Conservation (phyloP, 345 rosid species). For the Rubroshorea leprosula region DNA sequence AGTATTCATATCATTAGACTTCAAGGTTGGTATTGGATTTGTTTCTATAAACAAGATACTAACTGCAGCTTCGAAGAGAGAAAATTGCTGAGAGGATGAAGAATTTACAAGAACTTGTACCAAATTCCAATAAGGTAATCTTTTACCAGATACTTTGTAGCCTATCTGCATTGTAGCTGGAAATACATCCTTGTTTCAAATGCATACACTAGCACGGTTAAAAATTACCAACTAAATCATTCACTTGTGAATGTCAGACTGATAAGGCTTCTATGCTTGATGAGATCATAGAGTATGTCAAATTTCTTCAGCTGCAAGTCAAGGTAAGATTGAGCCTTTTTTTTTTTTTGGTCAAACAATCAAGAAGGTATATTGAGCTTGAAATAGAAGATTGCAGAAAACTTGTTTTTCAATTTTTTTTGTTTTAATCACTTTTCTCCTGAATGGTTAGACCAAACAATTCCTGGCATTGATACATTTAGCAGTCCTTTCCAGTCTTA, state of each 20-base stretch:
- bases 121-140: constrained; percentile 51
- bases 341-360: background rate
- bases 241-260: constrained; percentile 34
- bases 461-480: too few species aligned
- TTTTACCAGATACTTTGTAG: constrained; percentile 3
- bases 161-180: background rate
- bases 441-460: too few species aligned
- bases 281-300: constrained; percentile 59
- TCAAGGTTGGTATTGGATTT: background rate
- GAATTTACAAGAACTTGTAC: constrained; percentile 57
- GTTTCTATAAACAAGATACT: background rate
- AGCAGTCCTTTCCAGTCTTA: too few species aligned
- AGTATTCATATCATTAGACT: background rate
- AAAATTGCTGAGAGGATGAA: constrained; percentile 64
- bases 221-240: background rate
- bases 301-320: constrained; percentile 64
- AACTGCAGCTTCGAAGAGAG: constrained; percentile 52
- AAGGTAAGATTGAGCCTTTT: constrained; percentile 30
- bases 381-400: too few species aligned
- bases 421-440: too few species aligned
- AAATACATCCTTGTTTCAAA: background rate
- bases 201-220: background rate
- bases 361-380: background rate
- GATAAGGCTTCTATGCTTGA: constrained; percentile 67
- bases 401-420: too few species aligned